phyloP scores from a whole-genome alignment of 192 early-diverging fungal genomes.

The Helicostylum pulchrum region DNA sequence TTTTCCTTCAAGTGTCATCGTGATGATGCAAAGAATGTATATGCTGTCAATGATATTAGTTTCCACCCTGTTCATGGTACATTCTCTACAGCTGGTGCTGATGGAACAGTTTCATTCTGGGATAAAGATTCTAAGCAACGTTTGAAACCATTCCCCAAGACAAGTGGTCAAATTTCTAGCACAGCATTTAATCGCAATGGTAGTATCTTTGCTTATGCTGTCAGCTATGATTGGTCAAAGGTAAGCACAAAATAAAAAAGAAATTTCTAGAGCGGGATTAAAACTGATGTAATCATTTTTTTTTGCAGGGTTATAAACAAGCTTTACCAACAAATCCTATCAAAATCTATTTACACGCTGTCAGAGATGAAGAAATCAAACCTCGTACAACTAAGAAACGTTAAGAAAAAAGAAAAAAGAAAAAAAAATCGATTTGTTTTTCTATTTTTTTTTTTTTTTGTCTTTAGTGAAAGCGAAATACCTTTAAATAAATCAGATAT shows the following conservation, averaged over 20 bases:
- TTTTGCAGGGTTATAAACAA: constrained; percentile 66
- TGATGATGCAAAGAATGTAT: constrained; percentile 59
- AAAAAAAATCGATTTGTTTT: neutral
- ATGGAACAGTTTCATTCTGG: constrained; percentile 90
- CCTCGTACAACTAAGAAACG: constrained; percentile 56
- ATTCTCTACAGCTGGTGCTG: constrained; percentile 82
- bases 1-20: constrained; percentile 97
- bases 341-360: constrained; percentile 78
- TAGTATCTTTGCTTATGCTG: constrained; percentile 87
- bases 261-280: too few species aligned
- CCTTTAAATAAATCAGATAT: neutral
- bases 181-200: constrained; percentile 79
- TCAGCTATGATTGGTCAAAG: constrained; percentile 85
- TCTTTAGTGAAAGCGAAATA: neutral
- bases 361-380: constrained; percentile 78
- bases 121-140: constrained; percentile 90
- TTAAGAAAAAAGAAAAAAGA: constrained; percentile 15
- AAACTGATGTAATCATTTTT: neutral
- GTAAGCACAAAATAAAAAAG: constrained; percentile 30
- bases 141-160: constrained; percentile 70
- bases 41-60: constrained; percentile 65
- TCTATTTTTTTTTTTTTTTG: constrained; percentile 6
- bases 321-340: constrained; percentile 55
- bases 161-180: constrained; percentile 63
- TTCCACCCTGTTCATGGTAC: constrained; percentile 87